These are phyloP conservation scores for Silene conica DNA, from an alignment of 148 eudicot species.

Conservation along the genomic window DNA sequence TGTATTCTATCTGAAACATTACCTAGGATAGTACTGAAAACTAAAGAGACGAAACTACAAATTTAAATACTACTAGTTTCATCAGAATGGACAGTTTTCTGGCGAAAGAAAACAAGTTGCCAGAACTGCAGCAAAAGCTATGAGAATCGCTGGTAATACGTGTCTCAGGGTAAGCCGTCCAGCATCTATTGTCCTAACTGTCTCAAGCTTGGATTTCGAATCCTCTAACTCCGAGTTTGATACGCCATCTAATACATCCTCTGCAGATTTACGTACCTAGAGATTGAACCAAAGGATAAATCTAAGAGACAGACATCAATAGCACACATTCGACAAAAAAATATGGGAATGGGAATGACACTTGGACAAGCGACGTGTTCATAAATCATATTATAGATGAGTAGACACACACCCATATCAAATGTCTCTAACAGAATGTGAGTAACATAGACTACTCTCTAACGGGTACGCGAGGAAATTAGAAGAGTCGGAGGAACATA, in stretches of 20 bases:
- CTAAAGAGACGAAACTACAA: neutral
- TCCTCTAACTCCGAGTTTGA: constrained; percentile 18
- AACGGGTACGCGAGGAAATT: too few species aligned
- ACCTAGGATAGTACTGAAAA: constrained; percentile 5
- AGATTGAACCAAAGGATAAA: constrained; percentile 5
- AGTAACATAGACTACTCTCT: too few species aligned
- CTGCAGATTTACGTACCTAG: constrained; percentile 31
- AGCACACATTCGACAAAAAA: too few species aligned
- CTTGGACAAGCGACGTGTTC: too few species aligned
- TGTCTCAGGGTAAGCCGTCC: constrained; percentile 47
- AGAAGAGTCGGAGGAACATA: too few species aligned
- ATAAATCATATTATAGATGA: too few species aligned
- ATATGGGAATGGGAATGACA: too few species aligned
- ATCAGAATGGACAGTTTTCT: constrained; percentile 29
- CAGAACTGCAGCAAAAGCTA: constrained; percentile 32
- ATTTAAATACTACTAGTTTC: neutral
- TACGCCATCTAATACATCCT: constrained; percentile 23
- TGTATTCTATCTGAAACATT: constrained; percentile 11
- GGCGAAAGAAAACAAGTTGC: constrained; percentile 34
- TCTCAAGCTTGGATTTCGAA: constrained; percentile 33
- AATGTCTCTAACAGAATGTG: neutral
- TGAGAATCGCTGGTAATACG: constrained; percentile 35
- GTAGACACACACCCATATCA: neutral
- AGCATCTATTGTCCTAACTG: constrained; percentile 62
- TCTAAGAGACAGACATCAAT: neutral